Evolutionary conservation across 2,329 filamentous ascomycete genomes (phyloP).

Genomic region (Ophiostoma sp.): DNA sequence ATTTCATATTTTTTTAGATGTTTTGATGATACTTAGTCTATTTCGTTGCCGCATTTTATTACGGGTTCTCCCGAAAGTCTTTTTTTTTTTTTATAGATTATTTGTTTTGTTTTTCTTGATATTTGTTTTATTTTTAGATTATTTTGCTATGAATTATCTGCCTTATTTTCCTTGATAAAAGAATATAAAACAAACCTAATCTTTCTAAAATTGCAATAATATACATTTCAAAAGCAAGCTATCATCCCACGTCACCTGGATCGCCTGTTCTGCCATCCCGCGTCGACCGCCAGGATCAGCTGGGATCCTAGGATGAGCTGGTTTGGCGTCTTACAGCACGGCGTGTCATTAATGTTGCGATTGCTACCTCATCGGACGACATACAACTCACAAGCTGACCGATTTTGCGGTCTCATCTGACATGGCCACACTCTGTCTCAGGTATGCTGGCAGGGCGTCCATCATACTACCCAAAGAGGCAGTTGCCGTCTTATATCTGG

Average conservation of each 20-base stretch:
- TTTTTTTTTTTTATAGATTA: not conserved
- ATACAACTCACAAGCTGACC: not conserved
- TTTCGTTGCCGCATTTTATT: not conserved
- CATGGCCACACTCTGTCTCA: not conserved
- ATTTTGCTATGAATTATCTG: not conserved
- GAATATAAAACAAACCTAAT: not conserved
- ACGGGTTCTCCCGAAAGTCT: not conserved
- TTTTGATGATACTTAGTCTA: not conserved
- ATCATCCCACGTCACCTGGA: not conserved
- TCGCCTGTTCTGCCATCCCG: not conserved
- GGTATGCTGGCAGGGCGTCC: not conserved
- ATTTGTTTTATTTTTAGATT: not conserved
- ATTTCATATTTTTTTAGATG: not conserved
- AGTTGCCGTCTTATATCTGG: not conserved
- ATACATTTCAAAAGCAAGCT: not conserved
- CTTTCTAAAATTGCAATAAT: not conserved
- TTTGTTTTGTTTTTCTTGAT: not conserved
- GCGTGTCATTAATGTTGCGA: not conserved
- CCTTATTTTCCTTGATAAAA: not conserved
- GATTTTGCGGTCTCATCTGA: not conserved
- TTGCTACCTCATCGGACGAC: not conserved
- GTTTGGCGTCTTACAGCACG: not conserved
- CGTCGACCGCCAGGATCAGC: not conserved
- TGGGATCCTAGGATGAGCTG: not conserved
- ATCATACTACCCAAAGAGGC: not conserved